Evolutionary conservation across 1,284 basidiomycete genomes (phyloP), one percentile per base, ranked within the genome.

Genomic region (Apiotrichum brassicae): DNA sequence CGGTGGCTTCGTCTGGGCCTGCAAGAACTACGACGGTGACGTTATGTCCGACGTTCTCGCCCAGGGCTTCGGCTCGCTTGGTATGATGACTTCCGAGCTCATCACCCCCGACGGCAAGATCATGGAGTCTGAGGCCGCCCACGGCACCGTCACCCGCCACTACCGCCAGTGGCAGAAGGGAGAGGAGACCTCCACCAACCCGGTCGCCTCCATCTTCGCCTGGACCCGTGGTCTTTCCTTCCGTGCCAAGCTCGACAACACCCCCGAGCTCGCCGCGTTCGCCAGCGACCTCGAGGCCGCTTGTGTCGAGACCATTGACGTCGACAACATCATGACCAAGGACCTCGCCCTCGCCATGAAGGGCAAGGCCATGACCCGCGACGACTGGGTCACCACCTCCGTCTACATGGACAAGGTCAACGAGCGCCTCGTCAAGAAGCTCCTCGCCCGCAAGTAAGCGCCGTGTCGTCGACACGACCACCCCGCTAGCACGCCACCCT

Each of bases 51-150:
- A 93, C 68, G 89, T 93, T 65, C 84, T 93, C 54, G 91, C 90
- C 1, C 92, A 95, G 76, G 80, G 79, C 51, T 81, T 93, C 68
- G 94, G 93, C 46, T 92, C 81, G 56, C 77, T 97, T 46, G 92
- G 93, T 28, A 92, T 97, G 90, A 98, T 98, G 94, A 97, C 93
- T 24, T 86, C 83, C 37, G 94, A 97, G 75, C 81, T 97, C 46
- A 83, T 98, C 72, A 97, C 95, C 5, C 94, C 95, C 35, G 93
- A 95, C 65, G 94, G 95, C 34, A 78, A 84, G 66, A 81, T 88
- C 49, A 85, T 97, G 70, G 90, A 93, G 76, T 82, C 84, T 56
- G 93, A 97, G 76, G 92, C 92, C 46, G 92, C 92, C n/a, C 91
- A 95, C 72, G 92, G 86, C 76, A 65, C 58, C 26, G 69, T 93